Conservation (phyloP, 768 basidiomycete species). For the Tephrocybe sp. region DNA sequence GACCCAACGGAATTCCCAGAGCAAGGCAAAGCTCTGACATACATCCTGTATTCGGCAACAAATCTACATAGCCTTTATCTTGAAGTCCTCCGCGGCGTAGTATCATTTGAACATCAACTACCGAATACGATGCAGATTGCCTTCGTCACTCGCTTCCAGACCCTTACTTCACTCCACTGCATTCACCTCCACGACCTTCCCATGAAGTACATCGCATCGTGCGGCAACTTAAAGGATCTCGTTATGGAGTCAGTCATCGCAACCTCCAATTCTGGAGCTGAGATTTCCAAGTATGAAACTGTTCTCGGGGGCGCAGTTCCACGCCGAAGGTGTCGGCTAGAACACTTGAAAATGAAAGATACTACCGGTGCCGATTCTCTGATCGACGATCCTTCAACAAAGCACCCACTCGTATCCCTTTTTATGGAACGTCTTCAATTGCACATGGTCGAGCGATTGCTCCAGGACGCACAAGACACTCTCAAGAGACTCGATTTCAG, state of each 20-base stretch:
- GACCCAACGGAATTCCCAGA: no score
- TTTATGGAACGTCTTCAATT: neutral
- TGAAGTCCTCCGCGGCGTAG: no score
- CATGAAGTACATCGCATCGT: neutral
- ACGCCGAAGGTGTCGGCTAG: neutral
- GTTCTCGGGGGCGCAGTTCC: neutral
- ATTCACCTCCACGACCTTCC: neutral
- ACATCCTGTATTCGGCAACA: no score
- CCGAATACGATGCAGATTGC: neutral
- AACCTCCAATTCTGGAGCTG: neutral
- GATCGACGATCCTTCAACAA: neutral
- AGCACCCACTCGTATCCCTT: neutral
- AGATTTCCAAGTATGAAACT: neutral
- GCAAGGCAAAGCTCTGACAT: no score
- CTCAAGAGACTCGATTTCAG: neutral
- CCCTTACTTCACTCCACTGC: neutral
- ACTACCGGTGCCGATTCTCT: neutral
- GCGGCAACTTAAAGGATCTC: neutral
- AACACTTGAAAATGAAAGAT: neutral
- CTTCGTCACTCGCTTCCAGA: neutral
- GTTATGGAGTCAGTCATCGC: neutral
- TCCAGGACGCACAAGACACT: neutral
- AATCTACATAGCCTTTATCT: neutral
- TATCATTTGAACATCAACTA: neutral
- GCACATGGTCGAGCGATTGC: neutral